Percentiles rank a stretch among this genome's conserved stretches.
Evolutionary conservation across 2,329 filamentous ascomycete species (phyloP).

Genomic region (Aspergillus fumigatiaffinis): DNA sequence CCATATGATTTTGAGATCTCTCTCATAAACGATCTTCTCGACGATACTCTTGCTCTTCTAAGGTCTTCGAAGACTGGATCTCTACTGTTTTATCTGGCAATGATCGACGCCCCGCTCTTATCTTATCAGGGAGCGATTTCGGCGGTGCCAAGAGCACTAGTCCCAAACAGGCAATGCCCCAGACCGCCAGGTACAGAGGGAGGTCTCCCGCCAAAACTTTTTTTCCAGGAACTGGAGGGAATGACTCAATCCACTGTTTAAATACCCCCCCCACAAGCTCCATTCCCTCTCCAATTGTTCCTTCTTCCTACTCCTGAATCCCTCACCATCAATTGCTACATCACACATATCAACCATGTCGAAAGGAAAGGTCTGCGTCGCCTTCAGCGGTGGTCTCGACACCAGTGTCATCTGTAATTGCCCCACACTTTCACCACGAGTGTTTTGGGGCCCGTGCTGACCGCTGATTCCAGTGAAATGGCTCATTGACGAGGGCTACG

Average conservation of each 20-base stretch:
- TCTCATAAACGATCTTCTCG: too few species aligned
- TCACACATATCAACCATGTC: background rate
- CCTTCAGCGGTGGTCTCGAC: slow-evolving; percentile 52
- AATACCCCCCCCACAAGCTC: background rate
- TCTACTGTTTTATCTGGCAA: background rate
- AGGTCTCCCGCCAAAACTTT: background rate
- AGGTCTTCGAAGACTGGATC: background rate
- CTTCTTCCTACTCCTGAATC: background rate
- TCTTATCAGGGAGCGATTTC: background rate
- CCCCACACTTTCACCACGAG: slow-evolving; percentile 17
- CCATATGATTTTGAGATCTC: background rate
- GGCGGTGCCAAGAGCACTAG: background rate
- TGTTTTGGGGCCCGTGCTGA: slow-evolving; percentile 14
- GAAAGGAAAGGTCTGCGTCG: slow-evolving; percentile 1
- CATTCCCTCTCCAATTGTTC: background rate
- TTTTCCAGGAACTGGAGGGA: background rate
- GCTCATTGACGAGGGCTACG: slow-evolving; percentile 50
- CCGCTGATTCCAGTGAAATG: slow-evolving; percentile 32
- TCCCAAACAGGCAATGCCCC: background rate
- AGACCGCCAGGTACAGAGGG: background rate
- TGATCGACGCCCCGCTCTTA: background rate
- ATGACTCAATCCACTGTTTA: background rate
- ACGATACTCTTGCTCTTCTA: background rate
- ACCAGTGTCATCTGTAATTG: slow-evolving; percentile 53
- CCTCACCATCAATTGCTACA: background rate